These are phyloP conservation scores for Monosporozyma unispora DNA, from an alignment of 805 yeast genomes.

Conservation along the genomic window DNA sequence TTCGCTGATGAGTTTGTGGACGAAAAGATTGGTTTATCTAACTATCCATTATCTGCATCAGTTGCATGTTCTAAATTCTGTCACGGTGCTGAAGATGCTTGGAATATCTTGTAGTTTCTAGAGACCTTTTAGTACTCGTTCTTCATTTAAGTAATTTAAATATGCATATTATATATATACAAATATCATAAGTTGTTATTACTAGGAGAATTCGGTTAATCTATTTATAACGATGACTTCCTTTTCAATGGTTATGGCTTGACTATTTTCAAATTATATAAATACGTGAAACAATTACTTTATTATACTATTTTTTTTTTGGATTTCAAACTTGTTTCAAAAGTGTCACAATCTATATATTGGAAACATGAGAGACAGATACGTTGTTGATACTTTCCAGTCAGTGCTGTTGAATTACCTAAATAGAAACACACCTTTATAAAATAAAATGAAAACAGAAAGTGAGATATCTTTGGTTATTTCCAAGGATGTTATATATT, in stretches of 20 bases:
- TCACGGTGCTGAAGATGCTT: conserved; percentile 97
- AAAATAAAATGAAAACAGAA: neutral
- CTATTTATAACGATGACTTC: neutral
- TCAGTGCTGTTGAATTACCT: no score
- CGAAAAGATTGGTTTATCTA: conserved; percentile 91
- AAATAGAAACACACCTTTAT: no score
- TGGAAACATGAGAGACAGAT: no score
- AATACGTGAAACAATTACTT: neutral
- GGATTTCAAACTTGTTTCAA: neutral
- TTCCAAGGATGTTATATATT: no score
- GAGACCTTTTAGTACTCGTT: neutral
- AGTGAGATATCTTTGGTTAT: no score
- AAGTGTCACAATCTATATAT: neutral
- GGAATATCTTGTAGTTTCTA: conserved; percentile 52
- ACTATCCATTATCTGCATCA: conserved; percentile 92
- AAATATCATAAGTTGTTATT: neutral
- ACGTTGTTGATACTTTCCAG: no score
- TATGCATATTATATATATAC: conserved; percentile 1
- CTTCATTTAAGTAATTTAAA: neutral
- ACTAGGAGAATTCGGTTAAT: neutral
- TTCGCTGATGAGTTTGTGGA: conserved; percentile 97
- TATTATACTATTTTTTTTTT: neutral
- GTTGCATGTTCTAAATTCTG: conserved; percentile 98
- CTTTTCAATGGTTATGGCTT: neutral
- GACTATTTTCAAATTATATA: neutral